Evolutionary conservation across 2,329 filamentous ascomycete species (phyloP).

Genomic region (Leptographium wingfieldii): DNA sequence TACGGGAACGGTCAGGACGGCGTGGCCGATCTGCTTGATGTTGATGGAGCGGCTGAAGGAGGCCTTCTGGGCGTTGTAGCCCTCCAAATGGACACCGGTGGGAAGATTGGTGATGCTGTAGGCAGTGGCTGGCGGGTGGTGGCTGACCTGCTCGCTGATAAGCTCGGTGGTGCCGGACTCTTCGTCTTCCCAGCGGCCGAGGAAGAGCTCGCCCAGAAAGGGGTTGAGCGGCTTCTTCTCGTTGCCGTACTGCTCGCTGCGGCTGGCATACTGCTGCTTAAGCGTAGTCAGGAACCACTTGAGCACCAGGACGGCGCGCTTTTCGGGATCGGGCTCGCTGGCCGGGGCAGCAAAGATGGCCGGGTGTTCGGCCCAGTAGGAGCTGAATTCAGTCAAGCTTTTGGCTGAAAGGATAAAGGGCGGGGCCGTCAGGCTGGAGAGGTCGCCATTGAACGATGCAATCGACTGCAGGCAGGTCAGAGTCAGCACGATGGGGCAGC

Average conservation of each 20-base stretch:
- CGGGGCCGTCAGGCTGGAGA: conserved; percentile 67
- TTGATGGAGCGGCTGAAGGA: conserved; percentile 90
- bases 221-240: conserved; percentile 98
- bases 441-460: conserved; percentile 70
- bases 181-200: conserved; percentile 80
- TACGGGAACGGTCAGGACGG: conserved; percentile 60
- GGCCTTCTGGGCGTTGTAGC: conserved; percentile 93
- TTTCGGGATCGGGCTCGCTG: conserved; percentile 64
- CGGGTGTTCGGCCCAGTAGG: conserved; percentile 74
- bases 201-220: conserved; percentile 86
- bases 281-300: conserved; percentile 94
- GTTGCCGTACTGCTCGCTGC: conserved; percentile 69
- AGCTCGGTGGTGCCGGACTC: conserved; percentile 70
- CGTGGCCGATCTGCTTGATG: conserved; percentile 89
- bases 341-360: conserved; percentile 70
- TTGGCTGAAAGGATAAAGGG: conserved; percentile 72
- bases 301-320: conserved; percentile 74
- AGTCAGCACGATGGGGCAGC: background rate
- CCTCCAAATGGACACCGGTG: conserved; percentile 65
- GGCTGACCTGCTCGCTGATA: conserved; percentile 86
- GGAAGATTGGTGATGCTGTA: conserved; percentile 84
- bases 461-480: conserved; percentile 42
- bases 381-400: conserved; percentile 67
- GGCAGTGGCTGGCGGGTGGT: conserved; percentile 89
- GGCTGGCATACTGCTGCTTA: conserved; percentile 68